These are phyloP conservation scores for Boletus sp. DNA, from an alignment of 768 basidiomycete species.

Conservation along the genomic window DNA sequence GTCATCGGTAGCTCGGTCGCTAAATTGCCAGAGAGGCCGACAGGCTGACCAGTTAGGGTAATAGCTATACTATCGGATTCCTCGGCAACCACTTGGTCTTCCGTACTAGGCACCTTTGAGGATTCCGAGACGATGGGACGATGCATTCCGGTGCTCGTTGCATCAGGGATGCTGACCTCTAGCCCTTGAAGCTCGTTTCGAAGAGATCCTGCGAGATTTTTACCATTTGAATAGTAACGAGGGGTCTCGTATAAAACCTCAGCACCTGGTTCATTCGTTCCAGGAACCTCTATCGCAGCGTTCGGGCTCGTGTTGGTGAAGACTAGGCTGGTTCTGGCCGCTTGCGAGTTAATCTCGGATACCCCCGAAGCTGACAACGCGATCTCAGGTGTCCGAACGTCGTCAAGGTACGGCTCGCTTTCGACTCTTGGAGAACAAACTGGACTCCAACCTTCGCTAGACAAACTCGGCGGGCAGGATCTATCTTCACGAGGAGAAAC, in stretches of 20 bases:
- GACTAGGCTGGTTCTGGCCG: neutral
- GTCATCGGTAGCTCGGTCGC: neutral
- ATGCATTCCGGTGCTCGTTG: neutral
- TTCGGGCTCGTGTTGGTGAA: neutral
- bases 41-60: neutral
- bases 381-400: neutral
- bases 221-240: neutral
- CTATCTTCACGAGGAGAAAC: neutral
- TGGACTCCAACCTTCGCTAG: neutral
- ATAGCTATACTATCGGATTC: neutral
- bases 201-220: neutral
- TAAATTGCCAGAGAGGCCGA: neutral
- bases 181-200: neutral
- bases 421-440: neutral
- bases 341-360: neutral
- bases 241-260: neutral
- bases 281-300: neutral
- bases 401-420: neutral
- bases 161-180: neutral
- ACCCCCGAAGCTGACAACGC: neutral
- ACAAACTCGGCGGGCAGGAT: neutral
- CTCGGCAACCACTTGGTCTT: neutral
- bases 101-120: neutral
- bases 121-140: neutral
- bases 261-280: neutral